Base-by-base conservation (phyloP, 192 early-diverging fungal species). In the Coemansia sp. region DNA sequence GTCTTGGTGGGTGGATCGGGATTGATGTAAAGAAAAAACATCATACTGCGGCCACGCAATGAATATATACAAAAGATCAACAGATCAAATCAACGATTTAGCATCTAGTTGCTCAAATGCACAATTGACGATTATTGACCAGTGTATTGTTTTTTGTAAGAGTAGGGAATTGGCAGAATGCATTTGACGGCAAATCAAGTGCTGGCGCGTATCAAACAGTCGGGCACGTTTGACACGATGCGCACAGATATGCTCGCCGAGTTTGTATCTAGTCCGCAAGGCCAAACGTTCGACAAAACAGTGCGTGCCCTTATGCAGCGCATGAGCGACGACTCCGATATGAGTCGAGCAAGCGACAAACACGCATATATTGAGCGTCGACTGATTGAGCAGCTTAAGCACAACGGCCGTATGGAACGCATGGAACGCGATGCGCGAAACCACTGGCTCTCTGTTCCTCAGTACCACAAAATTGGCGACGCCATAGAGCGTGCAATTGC, bases 391-490 rank as follows among this genome's bases (percentile, higher is more conserved):
- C 60, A 64, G 20, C 54, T 79, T n/a, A 61, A 44, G 23, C 59
- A 52, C 0, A 56, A 60, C 8, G 61, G 76, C 2, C 15, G 47
- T 1, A 36, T 79, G 25, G 70, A 73, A 46, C 67, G 61, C 12
- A 28, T 79, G 52, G 76, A 64, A 18, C 63, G 31, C 8, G 76
- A 73, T 9, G 71, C 71, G 28, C 70, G 76, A 50, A 73, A 70
- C 47, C 68, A 61, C 34, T 70, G 67, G 76, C 47, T 79, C 1
- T 24, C 23, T 2, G 17, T 44, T 4, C 67, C 66, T 10, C 53
- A 48, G 23, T 59, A 56, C n/a, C 52, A 38, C 5, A 5, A n/a
- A 5, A 3, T 68, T 17, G 38, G 20, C 2, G n/a, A 34, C 3
- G 40, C 23, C 25, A 26, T 4, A 26, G 12, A 10, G 7, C 49